Evolutionary conservation across 208 protist genomes (phyloP).

Genomic region (Plasmodiophora brassicae): DNA sequence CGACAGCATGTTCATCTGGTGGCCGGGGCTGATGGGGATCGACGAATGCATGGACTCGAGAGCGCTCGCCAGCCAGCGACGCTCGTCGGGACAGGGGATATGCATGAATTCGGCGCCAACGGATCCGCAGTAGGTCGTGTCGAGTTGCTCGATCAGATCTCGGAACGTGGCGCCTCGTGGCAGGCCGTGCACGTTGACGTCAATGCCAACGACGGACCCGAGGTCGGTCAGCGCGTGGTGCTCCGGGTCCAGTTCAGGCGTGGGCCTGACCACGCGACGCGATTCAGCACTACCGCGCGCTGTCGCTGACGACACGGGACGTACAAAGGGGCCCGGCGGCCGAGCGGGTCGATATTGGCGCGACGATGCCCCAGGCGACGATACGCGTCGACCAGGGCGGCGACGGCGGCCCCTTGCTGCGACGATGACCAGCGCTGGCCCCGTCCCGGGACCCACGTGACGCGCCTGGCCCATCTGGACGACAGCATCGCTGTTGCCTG

Average conservation of each 20-base stretch:
- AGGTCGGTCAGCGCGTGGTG: not conserved
- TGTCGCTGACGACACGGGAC: too few relatives aligned
- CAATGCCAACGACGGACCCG: not conserved
- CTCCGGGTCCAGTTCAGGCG: not conserved
- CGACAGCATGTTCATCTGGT: slow-evolving; percentile 5
- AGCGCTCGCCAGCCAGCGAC: not conserved
- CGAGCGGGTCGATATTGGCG: not conserved
- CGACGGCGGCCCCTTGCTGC: not conserved
- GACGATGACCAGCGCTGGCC: too few relatives aligned
- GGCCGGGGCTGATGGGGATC: not conserved
- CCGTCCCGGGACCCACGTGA: too few relatives aligned
- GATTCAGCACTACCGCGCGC: not conserved
- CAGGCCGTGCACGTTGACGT: not conserved
- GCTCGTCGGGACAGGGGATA: not conserved
- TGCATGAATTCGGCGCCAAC: slow-evolving; percentile 12
- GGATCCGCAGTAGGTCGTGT: not conserved
- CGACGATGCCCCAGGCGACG: not conserved
- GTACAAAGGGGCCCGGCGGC: not conserved
- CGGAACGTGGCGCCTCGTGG: not conserved
- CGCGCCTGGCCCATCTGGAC: too few relatives aligned
- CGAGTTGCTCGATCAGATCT: not conserved
- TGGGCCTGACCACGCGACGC: not conserved
- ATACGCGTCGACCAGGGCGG: not conserved
- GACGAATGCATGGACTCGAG: not conserved
- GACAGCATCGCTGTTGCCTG: too few relatives aligned